Percentiles rank a stretch among this genome's conserved stretches.
phyloP scores from a whole-genome alignment of 441 rosid genomes.

The Populus hybrid region DNA sequence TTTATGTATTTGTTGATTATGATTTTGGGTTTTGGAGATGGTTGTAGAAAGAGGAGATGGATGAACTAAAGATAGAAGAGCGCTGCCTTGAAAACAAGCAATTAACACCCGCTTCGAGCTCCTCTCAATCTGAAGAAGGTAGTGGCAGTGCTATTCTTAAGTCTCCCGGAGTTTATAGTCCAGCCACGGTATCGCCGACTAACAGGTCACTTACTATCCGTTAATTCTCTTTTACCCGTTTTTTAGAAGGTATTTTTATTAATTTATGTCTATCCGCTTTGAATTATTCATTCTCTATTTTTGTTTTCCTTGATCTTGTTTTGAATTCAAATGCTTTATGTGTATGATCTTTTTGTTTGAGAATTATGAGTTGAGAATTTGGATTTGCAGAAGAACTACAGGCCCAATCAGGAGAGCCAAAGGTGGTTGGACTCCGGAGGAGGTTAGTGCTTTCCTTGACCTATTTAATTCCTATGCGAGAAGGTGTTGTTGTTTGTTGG shows the following conservation, averaged over 20 bases:
- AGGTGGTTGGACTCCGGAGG: conserved; percentile 99
- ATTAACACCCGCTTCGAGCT: conserved; percentile 63
- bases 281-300: neutral
- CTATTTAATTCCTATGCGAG: neutral
- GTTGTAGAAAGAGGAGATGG: conserved; percentile 45
- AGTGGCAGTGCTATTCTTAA: conserved; percentile 62
- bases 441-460: conserved; percentile 45
- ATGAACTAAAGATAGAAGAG: conserved; percentile 53
- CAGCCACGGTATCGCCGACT: conserved; percentile 58
- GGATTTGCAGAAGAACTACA: conserved; percentile 71
- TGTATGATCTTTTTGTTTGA: neutral
- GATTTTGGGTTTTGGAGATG: conserved; percentile 40
- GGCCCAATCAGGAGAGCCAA: conserved; percentile 97
- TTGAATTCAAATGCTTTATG: conserved; percentile 2
- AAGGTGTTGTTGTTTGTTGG: neutral
- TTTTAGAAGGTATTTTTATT: neutral
- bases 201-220: conserved; percentile 39
- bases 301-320: neutral
- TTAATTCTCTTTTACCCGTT: neutral
- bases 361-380: conserved; percentile 17
- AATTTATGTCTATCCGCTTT: neutral
- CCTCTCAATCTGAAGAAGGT: conserved; percentile 84
- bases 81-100: conserved; percentile 82
- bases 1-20: conserved; percentile 16
- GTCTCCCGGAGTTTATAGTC: conserved; percentile 72